Base-by-base conservation (phyloP, 345 rosid species). In the Bruguiera parviflora region DNA sequence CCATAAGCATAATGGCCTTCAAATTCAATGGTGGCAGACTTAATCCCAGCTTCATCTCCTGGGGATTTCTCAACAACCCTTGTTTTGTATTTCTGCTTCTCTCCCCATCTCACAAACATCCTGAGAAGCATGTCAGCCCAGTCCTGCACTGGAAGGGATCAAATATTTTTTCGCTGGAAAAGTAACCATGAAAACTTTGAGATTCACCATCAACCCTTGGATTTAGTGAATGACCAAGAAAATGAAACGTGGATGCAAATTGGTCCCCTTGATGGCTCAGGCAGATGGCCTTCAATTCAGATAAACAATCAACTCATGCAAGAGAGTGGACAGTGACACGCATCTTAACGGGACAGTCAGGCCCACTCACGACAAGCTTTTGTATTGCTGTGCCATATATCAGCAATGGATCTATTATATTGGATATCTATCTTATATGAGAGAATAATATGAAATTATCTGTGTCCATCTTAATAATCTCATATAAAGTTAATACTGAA, bases 71-170 rank as follows among this genome's bases (percentile, higher is more conserved):
- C 98, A 78, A 91, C 97, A 25, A 94, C 85, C 69, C 81, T 86
- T 28, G 90, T 81, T 83, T 88, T 91, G 77, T 94, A 91, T 58
- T 85, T 62, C 61, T 89, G 98, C 77, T 91, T 94, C 87, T 94
- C 98, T 73, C 93, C 97, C 98, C 98, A 94, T 74, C 98, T 94
- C 78, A 82, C 61, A 66, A 91, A 94, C 98, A 94, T 94, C 81
- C 97, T 84, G 61, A 89, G 95, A 79, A 94, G 87, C 95, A 94
- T 94, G 73, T 91, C 98, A 43, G 98, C 96, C 97, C 98, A 94
- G 80, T 94, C 97, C 96, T 94, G 96, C 87, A 80, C 92, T 94
- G 95, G 75, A 80, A 68, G 64, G 65, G 58, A 81, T 81, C 80
- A 77, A 66, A 78, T 37, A 59, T 18, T 77, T 68, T 73, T 65